A percentile compares a stretch with the other conserved stretches of the same genome.
phyloP scores from a whole-genome alignment of 768 basidiomycete species.

The Chlorophyllum brunneum region DNA sequence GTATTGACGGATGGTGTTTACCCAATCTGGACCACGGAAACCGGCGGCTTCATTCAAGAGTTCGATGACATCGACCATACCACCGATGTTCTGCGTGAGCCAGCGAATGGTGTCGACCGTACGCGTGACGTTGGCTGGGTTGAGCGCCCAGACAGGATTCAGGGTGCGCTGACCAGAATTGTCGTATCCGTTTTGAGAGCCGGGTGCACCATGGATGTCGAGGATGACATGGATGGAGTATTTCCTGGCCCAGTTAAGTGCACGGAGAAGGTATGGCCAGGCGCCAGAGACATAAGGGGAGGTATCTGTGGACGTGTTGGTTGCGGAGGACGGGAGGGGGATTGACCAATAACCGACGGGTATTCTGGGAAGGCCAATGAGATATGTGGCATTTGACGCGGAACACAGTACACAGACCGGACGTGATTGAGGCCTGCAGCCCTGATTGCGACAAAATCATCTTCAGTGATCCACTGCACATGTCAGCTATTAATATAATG shows the following conservation, averaged over 20 bases:
- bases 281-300: constrained; percentile 60
- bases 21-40: constrained; percentile 40
- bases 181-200: constrained; percentile 66
- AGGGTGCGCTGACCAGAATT: constrained; percentile 66
- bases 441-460: constrained; percentile 62
- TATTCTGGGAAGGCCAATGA: constrained; percentile 37
- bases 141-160: constrained; percentile 52
- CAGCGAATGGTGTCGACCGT: constrained; percentile 58
- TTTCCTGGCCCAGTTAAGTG: constrained; percentile 60
- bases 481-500: constrained; percentile 5
- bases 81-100: constrained; percentile 49
- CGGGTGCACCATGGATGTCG: constrained; percentile 75
- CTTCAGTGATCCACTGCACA: constrained; percentile 57
- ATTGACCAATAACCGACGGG: constrained; percentile 79
- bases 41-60: constrained; percentile 69
- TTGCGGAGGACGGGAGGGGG: constrained; percentile 54
- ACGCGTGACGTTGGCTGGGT: constrained; percentile 42
- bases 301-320: constrained; percentile 22
- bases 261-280: constrained; percentile 63
- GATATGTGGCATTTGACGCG: background rate
- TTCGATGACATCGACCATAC: constrained; percentile 60
- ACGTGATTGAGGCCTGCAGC: constrained; percentile 71
- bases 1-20: constrained; percentile 43
- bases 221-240: constrained; percentile 66
- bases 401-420: constrained; percentile 38